Base-by-base conservation (phyloP, 345 rosid species). In the Adansonia digitata region DNA sequence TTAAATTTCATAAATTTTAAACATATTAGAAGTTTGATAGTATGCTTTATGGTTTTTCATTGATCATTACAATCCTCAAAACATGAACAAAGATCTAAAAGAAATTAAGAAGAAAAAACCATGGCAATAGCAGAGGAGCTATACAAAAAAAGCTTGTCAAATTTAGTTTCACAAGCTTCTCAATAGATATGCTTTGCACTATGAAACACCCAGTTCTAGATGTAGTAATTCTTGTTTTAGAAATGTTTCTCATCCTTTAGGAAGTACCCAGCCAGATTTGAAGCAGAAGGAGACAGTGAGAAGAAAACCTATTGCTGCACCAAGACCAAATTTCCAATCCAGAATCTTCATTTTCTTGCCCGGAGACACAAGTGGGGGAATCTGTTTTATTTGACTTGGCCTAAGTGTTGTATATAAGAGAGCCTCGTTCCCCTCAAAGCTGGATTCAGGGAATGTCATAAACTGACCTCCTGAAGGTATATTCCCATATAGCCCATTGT, bases 391-490 rank as follows among this genome's bases (percentile, higher is more conserved):
- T 13, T 15, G 60, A 6, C 74, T 34, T 12, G 79, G 22, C 31
- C 40, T 46, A 1, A 9, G 6, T 22, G 15, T n/a, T 26, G 7
- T 34, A 24, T 11, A 5, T 3, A 48, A 5, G 7, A 84, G 75
- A 35, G 66, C 82, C 2, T 67, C 5, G 75, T 78, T 81, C 34
- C 79, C 82, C 6, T 74, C 78, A 29, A 81, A 81, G 77, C 87
- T 77, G 4, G 87, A 81, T 22, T 24, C 7, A 11, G 76, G 78
- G 63, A 79, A 84, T 4, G 83, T 82, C 61, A 22, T 14, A 34
- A 82, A 75, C 61, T 79, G 83, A 14, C 86, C 86, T 49, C 20
- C 79, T 27, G 46, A 34, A 0, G 82, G 83, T 34, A 78, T 61
- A 17, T 45, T 22, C 0, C 85, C 83, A 0, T 69, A 55, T 15